Conservation (phyloP, 495 filamentous ascomycete species). For the Lichenothelia convexa region DNA sequence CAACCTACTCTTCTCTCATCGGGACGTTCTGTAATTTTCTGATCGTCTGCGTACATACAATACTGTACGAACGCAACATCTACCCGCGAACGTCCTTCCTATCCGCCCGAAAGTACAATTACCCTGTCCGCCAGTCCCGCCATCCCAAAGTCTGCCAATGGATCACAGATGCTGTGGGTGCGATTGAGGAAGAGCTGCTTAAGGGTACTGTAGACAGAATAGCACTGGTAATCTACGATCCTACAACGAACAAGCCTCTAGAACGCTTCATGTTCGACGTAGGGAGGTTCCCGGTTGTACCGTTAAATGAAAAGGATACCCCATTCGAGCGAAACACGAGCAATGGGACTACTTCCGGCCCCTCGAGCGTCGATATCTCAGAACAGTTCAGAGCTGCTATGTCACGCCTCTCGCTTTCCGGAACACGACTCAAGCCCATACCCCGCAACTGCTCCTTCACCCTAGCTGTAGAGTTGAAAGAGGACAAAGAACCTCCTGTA, state of each 20-base stretch:
- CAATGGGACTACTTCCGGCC: constrained; percentile 9
- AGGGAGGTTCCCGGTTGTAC: constrained; percentile 48
- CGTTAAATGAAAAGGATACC: constrained; percentile 24
- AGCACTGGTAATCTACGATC: constrained; percentile 55
- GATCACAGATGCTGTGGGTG: constrained; percentile 66
- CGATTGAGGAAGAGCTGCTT: constrained; percentile 55
- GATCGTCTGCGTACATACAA: constrained; percentile 76
- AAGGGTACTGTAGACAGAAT: constrained; percentile 51
- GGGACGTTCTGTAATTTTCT: constrained; percentile 58
- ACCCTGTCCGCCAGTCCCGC: constrained; percentile 71
- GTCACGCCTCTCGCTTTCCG: constrained; percentile 31
- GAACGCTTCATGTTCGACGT: constrained; percentile 84
- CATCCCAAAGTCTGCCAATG: constrained; percentile 84
- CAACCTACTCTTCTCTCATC: constrained; percentile 32
- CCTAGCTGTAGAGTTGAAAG: constrained; percentile 65
- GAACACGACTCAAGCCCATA: constrained; percentile 42
- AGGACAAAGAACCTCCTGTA: constrained; percentile 57
- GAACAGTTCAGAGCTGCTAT: constrained; percentile 51
- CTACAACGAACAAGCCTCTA: constrained; percentile 25
- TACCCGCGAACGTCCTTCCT: constrained; percentile 73
- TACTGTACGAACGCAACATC: constrained; percentile 70
- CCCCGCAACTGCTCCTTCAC: constrained; percentile 71
- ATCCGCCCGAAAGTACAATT: constrained; percentile 68
- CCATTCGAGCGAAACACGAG: constrained; percentile 19
- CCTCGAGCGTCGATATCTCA: constrained; percentile 36